These are phyloP conservation scores for Anastatica hierochuntica DNA, from an alignment of 345 rosid genomes.

Conservation along the genomic window DNA sequence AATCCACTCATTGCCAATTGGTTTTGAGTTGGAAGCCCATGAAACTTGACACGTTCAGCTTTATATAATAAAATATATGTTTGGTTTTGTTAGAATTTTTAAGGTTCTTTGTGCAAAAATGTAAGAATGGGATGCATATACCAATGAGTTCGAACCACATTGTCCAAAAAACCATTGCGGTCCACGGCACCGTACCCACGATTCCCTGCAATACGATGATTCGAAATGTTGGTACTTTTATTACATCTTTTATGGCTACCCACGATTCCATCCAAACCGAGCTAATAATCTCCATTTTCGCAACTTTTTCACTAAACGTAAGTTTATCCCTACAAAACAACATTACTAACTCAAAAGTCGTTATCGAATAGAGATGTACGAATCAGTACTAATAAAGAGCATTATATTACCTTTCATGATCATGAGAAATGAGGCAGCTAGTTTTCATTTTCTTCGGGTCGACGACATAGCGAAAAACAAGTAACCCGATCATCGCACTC, in stretches of 20 bases:
- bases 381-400: background rate
- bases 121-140: constrained; percentile 25
- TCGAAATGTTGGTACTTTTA: constrained; percentile 68
- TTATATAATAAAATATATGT: too few relatives aligned
- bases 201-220: constrained; percentile 72
- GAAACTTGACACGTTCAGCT: too few relatives aligned
- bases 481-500: constrained; percentile 54
- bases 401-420: constrained; percentile 11
- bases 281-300: constrained; percentile 11
- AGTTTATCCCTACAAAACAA: constrained; percentile 34
- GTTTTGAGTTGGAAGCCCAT: too few relatives aligned
- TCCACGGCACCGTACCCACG: constrained; percentile 77
- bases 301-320: constrained; percentile 14
- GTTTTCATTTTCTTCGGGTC: constrained; percentile 35
- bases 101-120: too few relatives aligned
- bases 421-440: background rate
- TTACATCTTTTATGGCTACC: constrained; percentile 56
- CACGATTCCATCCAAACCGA: constrained; percentile 68
- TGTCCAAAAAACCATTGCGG: constrained; percentile 78
- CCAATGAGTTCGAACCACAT: constrained; percentile 95
- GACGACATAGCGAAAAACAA: constrained; percentile 52
- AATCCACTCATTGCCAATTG: too few relatives aligned
- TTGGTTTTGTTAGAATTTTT: too few relatives aligned
- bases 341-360: constrained; percentile 3
- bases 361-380: too few relatives aligned